Evolutionary conservation across 768 basidiomycete species (phyloP), one percentile per base, ranked within the genome.

Genomic region (Krasilnikovozyma curviuscula): DNA sequence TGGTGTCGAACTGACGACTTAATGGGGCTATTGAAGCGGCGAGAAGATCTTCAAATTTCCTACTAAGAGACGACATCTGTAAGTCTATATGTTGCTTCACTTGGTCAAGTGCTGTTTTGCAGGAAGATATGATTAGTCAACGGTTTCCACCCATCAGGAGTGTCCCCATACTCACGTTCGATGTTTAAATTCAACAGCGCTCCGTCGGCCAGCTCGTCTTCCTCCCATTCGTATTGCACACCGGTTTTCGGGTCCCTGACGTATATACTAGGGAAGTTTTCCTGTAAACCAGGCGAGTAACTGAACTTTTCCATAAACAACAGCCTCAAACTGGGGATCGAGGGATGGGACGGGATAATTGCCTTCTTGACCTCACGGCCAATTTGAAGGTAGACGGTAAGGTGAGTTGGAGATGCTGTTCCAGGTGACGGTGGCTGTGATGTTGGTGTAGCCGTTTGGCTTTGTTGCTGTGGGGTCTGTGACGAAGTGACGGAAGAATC

Each of bases 81-180:
- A 76, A 59, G 59, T 98, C 91, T 56, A 98, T 89, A 61, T 98
- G 91, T 59, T 95, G 86, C 62, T 91, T 95, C 64, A 98, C 91
- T 63, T 97, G 91, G 65, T 98, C 89, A 46, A 97, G 77, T 21
- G 86, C 91, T 98, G 57, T 18, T n/a, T 14, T 34, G 10, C 29
- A 21, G 10, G 19, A 8, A 43, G 31, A 19, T 19, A 18, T 13
- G 12, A 35, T 44, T 29, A 35, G 49, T 31, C 1, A 9, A 27
- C 33, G 12, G 13, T 10, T 1, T 8, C 23, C 5, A 18, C 8
- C 7, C 9, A 12, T 28, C n/a, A 24, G 12, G 13, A 14, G 14
- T 19, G 25, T 9, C 27, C 30, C 18, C 3, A 18, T 28, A 76
- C 89, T 66, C 65, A 95, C 91, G 83, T 72, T 97, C 91, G 50